Conservation (phyloP, 2,329 filamentous ascomycete species). For the Nothophoma quercina region DNA sequence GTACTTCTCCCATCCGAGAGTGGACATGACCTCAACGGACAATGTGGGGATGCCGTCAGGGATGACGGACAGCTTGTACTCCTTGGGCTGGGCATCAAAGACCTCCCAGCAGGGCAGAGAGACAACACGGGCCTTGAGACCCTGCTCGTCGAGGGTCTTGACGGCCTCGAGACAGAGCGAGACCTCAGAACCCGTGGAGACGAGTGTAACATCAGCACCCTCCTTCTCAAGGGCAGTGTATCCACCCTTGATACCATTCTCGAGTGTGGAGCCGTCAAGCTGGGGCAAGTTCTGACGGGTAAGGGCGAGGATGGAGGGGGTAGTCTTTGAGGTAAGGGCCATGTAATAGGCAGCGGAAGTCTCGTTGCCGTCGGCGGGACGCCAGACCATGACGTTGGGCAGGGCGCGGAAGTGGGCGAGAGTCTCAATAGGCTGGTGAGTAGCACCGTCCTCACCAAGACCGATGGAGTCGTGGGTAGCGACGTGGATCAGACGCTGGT, state of each 20-base stretch:
- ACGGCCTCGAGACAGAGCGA: conserved; percentile 90
- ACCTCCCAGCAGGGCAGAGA: conserved; percentile 97
- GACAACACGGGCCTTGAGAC: conserved; percentile 87
- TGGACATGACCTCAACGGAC: conserved; percentile 96
- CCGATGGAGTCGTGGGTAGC: conserved; percentile 99
- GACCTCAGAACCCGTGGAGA: conserved; percentile 96
- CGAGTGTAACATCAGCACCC: conserved; percentile 84
- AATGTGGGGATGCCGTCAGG: conserved; percentile 93
- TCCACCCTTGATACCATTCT: conserved; percentile 91
- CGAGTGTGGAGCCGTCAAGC: conserved; percentile 90
- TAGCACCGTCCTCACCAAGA: conserved; percentile 97
- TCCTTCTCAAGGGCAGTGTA: conserved; percentile 88
- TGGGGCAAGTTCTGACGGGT: conserved; percentile 98
- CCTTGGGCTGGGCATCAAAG: conserved; percentile 92
- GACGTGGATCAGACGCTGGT: conserved; percentile 90
- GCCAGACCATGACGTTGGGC: conserved; percentile 99
- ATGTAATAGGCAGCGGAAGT: conserved; percentile 97
- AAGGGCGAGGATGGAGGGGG: conserved; percentile 90
- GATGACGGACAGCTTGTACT: conserved; percentile 90
- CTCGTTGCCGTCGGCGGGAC: conserved; percentile 98
- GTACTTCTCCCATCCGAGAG: conserved; percentile 98
- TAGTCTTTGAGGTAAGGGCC: conserved; percentile 86
- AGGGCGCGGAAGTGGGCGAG: conserved; percentile 97
- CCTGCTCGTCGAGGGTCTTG: conserved; percentile 88
- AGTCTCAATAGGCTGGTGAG: conserved; percentile 98